Evolutionary conservation across 192 early-diverging fungal genomes (phyloP), one percentile per base, ranked within the genome.

Genomic region (Entophlyctis luteolus): DNA sequence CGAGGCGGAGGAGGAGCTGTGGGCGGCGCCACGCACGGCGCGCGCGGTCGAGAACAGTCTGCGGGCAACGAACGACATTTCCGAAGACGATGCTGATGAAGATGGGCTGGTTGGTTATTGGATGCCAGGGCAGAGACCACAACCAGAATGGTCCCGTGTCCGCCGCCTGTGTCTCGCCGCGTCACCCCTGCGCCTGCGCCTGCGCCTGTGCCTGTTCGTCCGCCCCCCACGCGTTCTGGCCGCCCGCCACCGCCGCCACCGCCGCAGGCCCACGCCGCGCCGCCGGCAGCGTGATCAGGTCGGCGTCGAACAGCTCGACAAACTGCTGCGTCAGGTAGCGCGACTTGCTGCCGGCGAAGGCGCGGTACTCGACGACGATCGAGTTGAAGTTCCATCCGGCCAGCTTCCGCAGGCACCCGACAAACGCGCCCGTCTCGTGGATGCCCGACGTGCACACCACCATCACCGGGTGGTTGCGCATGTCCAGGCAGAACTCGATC

Each of bases 361-460:
- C 86, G n/a, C 91, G 91, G 67, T 96, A 98, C 87, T 98, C 96
- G n/a, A 88, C 88, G 38, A 95, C 84, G 65, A 95, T 97, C 0
- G 94, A 93, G 67, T 93, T 98, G 66, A 98, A 94, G 71, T 96
- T 96, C 95, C 94, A 98, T 33, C 88, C 82, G 72, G 96, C 92
- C 59, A 98, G 76, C 65, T 92, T 94, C 27, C 96, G 80, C 54
- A 98, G 71, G 62, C 96, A 98, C 5, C 95, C 96, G 49, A 98
- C 84, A 39, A 97, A 78, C 2, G 87, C 90, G 4, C 96, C 96
- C 0, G 94, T 98, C 70, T 98, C 96, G 56, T 94, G 89, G 14
- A 95, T 84, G 1, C 95, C 95, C 18, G 94, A 93, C 80, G 91
- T 89, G 81, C 94, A 95, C 81, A 92, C 88, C 20, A 96, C 78